Percentiles rank a stretch among this genome's conserved stretches.
Conservation (phyloP, 768 basidiomycete genomes). For the Macrolepiota fuliginosa region DNA sequence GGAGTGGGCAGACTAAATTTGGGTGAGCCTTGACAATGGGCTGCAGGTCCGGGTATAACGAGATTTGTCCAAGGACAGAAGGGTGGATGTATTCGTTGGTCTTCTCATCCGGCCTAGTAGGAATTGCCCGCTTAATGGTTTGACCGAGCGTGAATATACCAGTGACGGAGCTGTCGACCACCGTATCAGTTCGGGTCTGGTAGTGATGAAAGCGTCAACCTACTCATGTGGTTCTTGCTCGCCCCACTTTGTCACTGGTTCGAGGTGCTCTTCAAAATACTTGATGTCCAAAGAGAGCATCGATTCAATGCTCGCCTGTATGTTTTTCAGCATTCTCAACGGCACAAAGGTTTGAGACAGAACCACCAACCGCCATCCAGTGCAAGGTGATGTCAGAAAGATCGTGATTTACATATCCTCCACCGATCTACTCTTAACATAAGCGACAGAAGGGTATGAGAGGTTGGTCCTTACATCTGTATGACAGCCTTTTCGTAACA, state of each 20-base stretch:
- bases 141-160: constrained; percentile 54
- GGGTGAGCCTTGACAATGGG: constrained; percentile 39
- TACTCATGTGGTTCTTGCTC: constrained; percentile 62
- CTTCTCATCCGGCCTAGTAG: constrained; percentile 36
- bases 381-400: constrained; percentile 59
- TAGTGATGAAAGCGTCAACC: constrained; percentile 21
- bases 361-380: constrained; percentile 58
- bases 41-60: constrained; percentile 30
- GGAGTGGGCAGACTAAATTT: constrained; percentile 38
- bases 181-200: not conserved
- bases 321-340: not conserved
- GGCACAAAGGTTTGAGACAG: not conserved
- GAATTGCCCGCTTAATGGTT: constrained; percentile 45
- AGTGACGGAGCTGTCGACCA: constrained; percentile 37
- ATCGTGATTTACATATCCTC: constrained; percentile 68
- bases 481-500: constrained; percentile 28
- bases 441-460: not conserved
- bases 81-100: constrained; percentile 64
- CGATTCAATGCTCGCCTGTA: constrained; percentile 53
- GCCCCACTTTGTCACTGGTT: constrained; percentile 61
- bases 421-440: constrained; percentile 50
- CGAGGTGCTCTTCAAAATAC: constrained; percentile 48
- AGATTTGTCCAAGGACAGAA: constrained; percentile 50
- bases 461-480: constrained; percentile 34
- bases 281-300: constrained; percentile 54